Conservation (phyloP, 352 stramenopile species). For the Blastocystis sp. region DNA sequence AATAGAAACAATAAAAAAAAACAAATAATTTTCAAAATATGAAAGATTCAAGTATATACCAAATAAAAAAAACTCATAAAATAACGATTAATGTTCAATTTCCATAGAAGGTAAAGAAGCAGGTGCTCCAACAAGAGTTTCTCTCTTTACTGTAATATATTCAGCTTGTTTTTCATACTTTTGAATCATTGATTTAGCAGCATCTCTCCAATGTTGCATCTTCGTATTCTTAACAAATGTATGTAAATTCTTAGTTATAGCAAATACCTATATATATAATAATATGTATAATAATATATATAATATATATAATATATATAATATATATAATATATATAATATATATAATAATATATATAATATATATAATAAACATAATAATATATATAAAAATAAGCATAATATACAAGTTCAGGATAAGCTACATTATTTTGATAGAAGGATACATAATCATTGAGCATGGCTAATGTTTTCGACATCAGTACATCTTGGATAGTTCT, state of each 20-base stretch:
- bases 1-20: no score
- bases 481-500: slow-evolving; percentile 67
- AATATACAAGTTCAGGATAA: slow-evolving; percentile 75
- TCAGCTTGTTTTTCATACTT: slow-evolving; percentile 36
- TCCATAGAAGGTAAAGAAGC: no score
- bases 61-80: no score
- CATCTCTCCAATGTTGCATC: slow-evolving; percentile 29
- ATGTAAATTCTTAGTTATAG: slow-evolving; percentile 7
- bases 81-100: no score
- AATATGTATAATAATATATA: no score
- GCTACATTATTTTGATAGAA: slow-evolving; percentile 78
- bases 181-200: slow-evolving; percentile 2
- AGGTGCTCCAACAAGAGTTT: slow-evolving; percentile 10
- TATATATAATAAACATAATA: no score
- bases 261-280: no score
- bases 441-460: slow-evolving; percentile 76
- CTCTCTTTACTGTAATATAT: not conserved
- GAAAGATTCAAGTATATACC: no score
- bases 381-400: slow-evolving; percentile 56
- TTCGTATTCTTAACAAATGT: slow-evolving; percentile 24
- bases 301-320: no score
- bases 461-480: slow-evolving; percentile 67
- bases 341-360: no score
- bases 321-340: no score
- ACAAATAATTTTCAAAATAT: no score